phyloP scores from a whole-genome alignment of 139 green algal genomes.

The Mychonastes homosphaera region DNA sequence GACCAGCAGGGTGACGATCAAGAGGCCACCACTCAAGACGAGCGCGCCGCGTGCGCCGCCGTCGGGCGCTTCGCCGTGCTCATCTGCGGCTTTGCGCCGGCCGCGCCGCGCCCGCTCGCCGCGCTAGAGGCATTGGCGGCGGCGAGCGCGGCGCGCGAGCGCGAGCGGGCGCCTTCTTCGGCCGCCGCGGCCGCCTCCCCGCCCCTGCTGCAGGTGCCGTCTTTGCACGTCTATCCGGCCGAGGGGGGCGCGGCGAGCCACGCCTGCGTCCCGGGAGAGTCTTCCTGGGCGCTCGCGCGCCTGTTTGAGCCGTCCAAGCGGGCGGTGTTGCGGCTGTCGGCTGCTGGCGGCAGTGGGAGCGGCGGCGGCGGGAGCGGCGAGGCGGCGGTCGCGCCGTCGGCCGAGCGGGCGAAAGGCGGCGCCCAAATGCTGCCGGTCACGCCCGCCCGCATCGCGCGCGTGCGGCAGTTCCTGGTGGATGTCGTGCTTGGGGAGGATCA shows the following conservation, averaged over 20 bases:
- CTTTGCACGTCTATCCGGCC: conserved; percentile 30
- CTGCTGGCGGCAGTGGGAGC: too few species aligned
- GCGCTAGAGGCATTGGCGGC: too few species aligned
- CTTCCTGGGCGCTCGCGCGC: not conserved
- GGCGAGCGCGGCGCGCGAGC: conserved; percentile 3
- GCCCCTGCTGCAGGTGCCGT: conserved; percentile 22
- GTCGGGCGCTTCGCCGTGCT: conserved; percentile 17
- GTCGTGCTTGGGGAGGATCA: too few species aligned
- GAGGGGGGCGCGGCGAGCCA: not conserved
- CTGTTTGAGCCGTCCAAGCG: not conserved
- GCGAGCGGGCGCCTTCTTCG: conserved; percentile 8
- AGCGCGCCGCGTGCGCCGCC: not conserved
- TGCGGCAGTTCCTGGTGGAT: too few species aligned
- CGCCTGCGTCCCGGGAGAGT: not conserved
- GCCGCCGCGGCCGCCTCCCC: not conserved
- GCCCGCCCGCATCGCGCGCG: too few species aligned
- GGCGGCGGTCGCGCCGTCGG: too few species aligned
- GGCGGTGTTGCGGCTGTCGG: too few species aligned
- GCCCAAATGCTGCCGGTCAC: too few species aligned
- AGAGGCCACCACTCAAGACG: not conserved
- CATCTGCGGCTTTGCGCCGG: conserved; percentile 27
- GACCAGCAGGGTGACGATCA: conserved; percentile 16
- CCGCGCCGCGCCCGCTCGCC: too few species aligned
- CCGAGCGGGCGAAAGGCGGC: too few species aligned
- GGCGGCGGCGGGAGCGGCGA: too few species aligned